Evolutionary conservation across 2,329 filamentous ascomycete genomes (phyloP).

Genomic region (Phaeosphaeria sp.): DNA sequence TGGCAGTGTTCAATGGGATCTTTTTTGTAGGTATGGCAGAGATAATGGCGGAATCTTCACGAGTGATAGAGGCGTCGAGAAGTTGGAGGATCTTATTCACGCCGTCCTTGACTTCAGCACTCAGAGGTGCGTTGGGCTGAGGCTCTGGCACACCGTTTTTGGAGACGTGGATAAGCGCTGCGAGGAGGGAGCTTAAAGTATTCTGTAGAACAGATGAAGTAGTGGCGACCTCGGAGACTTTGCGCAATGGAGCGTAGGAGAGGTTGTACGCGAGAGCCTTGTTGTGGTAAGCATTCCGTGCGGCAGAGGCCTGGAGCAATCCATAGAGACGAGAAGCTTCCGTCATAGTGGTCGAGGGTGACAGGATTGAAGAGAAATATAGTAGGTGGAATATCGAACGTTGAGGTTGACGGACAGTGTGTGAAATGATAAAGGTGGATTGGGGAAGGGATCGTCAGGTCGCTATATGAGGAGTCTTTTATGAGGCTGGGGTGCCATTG

Average conservation of each 20-base stretch:
- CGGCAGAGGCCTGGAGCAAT: slow-evolving; percentile 32
- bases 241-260: slow-evolving; percentile 3
- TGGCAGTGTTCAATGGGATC: slow-evolving; percentile 16
- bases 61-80: slow-evolving; percentile 19
- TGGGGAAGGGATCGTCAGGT: not conserved
- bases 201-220: slow-evolving; percentile 6
- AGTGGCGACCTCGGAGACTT: slow-evolving; percentile 5
- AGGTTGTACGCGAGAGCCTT: slow-evolving; percentile 17
- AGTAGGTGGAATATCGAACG: slow-evolving; percentile 1
- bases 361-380: not conserved
- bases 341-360: slow-evolving; percentile 21
- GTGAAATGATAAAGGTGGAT: not conserved
- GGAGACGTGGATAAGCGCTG: slow-evolving; percentile 22
- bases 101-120: slow-evolving; percentile 17
- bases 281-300: slow-evolving; percentile 25
- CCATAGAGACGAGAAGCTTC: slow-evolving; percentile 28
- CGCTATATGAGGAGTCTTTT: not conserved
- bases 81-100: slow-evolving; percentile 23
- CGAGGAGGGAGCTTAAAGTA: slow-evolving; percentile 20
- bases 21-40: not conserved
- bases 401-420: slow-evolving; percentile 2
- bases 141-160: slow-evolving; percentile 14
- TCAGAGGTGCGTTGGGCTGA: slow-evolving; percentile 11
- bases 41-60: not conserved
- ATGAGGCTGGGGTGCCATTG: not conserved